Evolutionary conservation across 2,329 filamentous ascomycete genomes (phyloP), one percentile per base, ranked within the genome.

Genomic region (Fusarium sp.): DNA sequence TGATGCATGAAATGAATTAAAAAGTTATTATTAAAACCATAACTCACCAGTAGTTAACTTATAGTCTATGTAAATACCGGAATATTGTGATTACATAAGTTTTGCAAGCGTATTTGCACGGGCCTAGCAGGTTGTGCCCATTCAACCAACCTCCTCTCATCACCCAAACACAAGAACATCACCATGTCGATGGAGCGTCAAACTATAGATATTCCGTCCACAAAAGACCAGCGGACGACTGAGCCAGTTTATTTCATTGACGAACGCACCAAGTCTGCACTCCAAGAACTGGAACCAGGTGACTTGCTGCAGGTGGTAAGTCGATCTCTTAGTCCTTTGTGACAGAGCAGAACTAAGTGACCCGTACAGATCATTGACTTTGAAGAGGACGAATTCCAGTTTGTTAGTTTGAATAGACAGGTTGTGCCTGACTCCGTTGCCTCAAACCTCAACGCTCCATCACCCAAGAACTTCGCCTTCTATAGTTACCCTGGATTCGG

Each of bases 231-330:
- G 2, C 25, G 5, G 6, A 29, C 25, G 10, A 26, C 40, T 12
- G 36, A 34, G 3, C 36, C 48, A 6, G 13, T 19, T 39, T 54
- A 45, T n/a, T 4, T 9, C 0, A 24, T 60, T 7, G 55, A 64
- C 2, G 35, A 52, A 10, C 15, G 19, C 24, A 44, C 26, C 42
- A 35, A 34, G 8, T 19, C 5, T 1, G 35, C 7, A 25, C 36
- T 64, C 2, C 3, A 15, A 1, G 19, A 53, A 8, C n/a, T 64
- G n/a, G n/a, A n/a, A n/a, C n/a, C n/a, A n/a, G 59, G 59, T 2
- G 61, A 64, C 19, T 35, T 64, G 1, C 15, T 64, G 25, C 47
- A 24, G 29, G 29, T 64, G n/a, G 61, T 64, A 31, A 41, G 46
- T 9, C 0, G 2, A 24, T 19, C 13, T 25, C 5, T 24, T 47